Base-by-base conservation (phyloP, 148 eudicot genomes). In the Rhododendron henanense region DNA sequence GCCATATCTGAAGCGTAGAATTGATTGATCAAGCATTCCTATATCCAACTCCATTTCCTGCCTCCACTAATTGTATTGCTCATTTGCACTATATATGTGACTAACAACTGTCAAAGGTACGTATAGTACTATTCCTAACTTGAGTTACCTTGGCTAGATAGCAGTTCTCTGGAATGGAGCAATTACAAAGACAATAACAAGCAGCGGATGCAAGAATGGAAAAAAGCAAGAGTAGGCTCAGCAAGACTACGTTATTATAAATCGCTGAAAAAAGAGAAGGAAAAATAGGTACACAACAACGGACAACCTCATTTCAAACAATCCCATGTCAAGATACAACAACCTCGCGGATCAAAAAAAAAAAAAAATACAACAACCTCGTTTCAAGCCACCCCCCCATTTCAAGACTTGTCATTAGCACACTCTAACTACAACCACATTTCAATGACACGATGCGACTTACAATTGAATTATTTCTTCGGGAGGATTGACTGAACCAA, bases 401-500 rank as follows among this genome's bases (percentile, higher is more conserved):
- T 71, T 71, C 76, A 71, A 31, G 39, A 71, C 76, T 71, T 1
- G 41, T 15, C 76, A 71, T 31, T 5, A 31, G 37, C 86, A 55
- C 63, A 78, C 78, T 16, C 28, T 0, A 57, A 59, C n/a, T 16
- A 85, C 79, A n/a, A 31, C 16, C 9, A 8, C 41, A 78, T 28
- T 16, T 41, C 81, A 23, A 76, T 65, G n/a, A 14, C 86, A 6
- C 10, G 0, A 76, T 57, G 44, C 10, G 5, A 28, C 51, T 35
- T 51, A 77, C 13, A 0, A 7, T 50, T 1, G 35, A 85, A 86
- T 86, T 91, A 91, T 89, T 96, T 95, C 87, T 94, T 94, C 10
- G 91, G 91, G 85, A 81, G 92, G 79, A 93, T 79, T 6, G 94
- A 88, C 88, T 89, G 91, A n/a, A 88, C 88, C 78, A 95, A 81